phyloP scores from a whole-genome alignment of 2,329 filamentous ascomycete genomes.

The Penicillium nordicum region DNA sequence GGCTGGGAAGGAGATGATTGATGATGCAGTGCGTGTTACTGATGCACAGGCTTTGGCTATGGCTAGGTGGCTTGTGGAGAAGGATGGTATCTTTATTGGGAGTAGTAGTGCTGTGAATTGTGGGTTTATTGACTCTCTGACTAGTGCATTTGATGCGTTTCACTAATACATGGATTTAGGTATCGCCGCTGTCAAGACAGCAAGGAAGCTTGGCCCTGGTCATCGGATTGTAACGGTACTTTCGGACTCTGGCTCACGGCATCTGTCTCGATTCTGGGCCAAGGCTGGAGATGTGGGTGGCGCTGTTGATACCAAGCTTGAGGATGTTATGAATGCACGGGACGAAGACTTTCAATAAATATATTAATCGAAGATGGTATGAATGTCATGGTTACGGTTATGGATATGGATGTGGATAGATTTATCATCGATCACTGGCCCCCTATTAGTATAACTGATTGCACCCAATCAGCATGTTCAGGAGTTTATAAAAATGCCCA shows the following conservation, averaged over 20 bases:
- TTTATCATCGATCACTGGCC: background rate
- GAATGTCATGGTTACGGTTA: background rate
- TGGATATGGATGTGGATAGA: background rate
- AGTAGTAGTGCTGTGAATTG: conserved; percentile 98
- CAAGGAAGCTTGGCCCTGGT: conserved; percentile 46
- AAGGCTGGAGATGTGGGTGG: conserved; percentile 48
- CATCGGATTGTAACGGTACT: conserved; percentile 49
- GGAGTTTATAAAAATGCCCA: background rate
- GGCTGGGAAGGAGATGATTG: conserved; percentile 76
- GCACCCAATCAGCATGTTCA: background rate
- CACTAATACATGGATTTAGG: conserved; percentile 31
- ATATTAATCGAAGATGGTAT: background rate
- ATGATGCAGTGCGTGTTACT: conserved; percentile 83
- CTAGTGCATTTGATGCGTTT: conserved; percentile 10
- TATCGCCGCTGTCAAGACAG: conserved; percentile 48
- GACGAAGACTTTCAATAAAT: conserved; percentile 31
- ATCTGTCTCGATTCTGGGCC: conserved; percentile 53
- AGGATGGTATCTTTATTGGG: conserved; percentile 90
- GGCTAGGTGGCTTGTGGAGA: conserved; percentile 95
- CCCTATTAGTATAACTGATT: background rate
- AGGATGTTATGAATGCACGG: conserved; percentile 44
- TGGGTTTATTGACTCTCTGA: conserved; percentile 34
- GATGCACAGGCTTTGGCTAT: conserved; percentile 87
- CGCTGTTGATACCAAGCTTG: conserved; percentile 44
- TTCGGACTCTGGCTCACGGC: conserved; percentile 50